Base-by-base conservation (phyloP, 1,139 yeast species). In the Yamadazyma taylorii region DNA sequence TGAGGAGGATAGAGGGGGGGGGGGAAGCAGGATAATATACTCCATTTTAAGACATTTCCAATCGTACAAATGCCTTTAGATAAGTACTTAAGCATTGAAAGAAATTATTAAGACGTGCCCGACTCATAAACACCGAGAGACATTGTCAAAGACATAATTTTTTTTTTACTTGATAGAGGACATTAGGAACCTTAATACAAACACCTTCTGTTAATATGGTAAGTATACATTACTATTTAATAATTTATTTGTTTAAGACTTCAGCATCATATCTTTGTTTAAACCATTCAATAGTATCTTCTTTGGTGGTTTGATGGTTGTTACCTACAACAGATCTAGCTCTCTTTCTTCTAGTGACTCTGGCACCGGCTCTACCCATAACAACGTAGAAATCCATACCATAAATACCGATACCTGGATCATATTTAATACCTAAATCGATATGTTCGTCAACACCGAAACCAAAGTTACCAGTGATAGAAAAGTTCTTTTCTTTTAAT, bases 371-470 rank as follows among this genome's bases (percentile, higher is more conserved):
- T 80, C 99, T 90, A 73, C 97, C 97, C 81, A 92, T 79, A 69
- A 90, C 97, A 69, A 92, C 92, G 92, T 89, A 94, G 85, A 92
- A 92, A 78, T 92, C 98, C 99, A 92, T 92, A 83, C 99, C 98
- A 92, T 92, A 94, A 73, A 92, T 92, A 75, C 98, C 98, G 67
- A 92, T 94, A 70, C 87, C 81, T 75, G 99, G 99, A 76, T 94
- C 98, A 80, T 92, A 92, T 82, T 94, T 94, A 86, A 92, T 92
- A 83, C 98, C 98, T 75, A 92, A 85, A 75, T 92, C 99, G 66
- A 92, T 92, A 85, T 92, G 99, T 82, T 92, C 99, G 63, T 87
- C 88, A 70, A 92, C 82, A 85, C 99, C 99, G 85, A 92, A 92
- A 80, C 98, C 99, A 66, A 92, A 92, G 97, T 92, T 94, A 78